Evolutionary conservation across 768 basidiomycete genomes (phyloP), one percentile per base, ranked within the genome.

Genomic region (Collybia sp.): DNA sequence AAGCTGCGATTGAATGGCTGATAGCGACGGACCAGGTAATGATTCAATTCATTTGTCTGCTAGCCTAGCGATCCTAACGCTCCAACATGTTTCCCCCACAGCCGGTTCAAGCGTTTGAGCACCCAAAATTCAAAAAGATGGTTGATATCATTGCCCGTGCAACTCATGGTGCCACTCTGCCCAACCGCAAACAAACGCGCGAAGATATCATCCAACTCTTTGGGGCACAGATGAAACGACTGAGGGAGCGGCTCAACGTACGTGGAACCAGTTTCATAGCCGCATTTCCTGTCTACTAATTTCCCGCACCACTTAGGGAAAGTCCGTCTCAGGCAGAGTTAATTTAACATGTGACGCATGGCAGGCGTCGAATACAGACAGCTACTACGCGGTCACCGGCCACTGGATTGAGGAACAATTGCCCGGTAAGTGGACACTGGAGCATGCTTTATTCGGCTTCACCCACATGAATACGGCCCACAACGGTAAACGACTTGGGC

Each of bases 311-410:
- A 10, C 31, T 15, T 18, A 51, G 50, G 43, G 50, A 19, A 10
- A 25, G 30, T 18, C n/a, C 5, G 42, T 46, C 12, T 31, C 25
- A 5, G 47, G 51, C 19, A 45, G 48, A 30, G 37, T 53, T 6
- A 63, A 53, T 34, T 16, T 65, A 6, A 73, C 68, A 3, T 67
- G 67, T 51, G 64, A 73, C 53, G 67, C 59, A 12, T 72, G 70
- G 71, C 68, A 68, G 40, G 70, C 70, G 2, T 42, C 31, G 8
- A 71, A 67, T 48, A 47, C 50, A n/a, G 63, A 71, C 42, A 56
- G 54, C 0, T 73, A 72, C 50, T 68, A 72, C 46, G 65, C 65
- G 1, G 61, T 72, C 6, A 71, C 65, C 0, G 63, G 54, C 0
- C 64, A 67, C 44, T 71, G 65, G 64, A 60, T 71, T 35, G 63